Conservation (phyloP, 2,329 filamentous ascomycete species). For the Colletotrichum horii region DNA sequence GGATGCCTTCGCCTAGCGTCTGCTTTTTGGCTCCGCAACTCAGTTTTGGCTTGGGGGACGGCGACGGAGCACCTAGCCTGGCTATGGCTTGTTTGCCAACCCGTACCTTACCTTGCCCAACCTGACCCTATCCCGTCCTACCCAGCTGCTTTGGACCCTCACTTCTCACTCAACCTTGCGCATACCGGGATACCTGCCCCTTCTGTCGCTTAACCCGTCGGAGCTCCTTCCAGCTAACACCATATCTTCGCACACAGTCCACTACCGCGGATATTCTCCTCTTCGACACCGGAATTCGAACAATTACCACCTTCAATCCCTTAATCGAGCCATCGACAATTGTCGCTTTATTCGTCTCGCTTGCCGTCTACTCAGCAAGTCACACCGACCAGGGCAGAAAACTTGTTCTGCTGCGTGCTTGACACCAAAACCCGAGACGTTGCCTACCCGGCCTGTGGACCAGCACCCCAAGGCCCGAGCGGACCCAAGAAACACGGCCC, state of each 20-base stretch:
- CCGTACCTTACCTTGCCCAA: neutral
- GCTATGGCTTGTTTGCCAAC: neutral
- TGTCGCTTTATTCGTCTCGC: neutral
- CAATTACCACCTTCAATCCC: neutral
- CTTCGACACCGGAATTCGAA: neutral
- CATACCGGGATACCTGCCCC: conserved; percentile 12
- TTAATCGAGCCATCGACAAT: neutral
- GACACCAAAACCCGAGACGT: conserved; percentile 4
- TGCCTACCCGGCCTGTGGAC: conserved; percentile 20
- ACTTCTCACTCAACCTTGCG: conserved; percentile 9
- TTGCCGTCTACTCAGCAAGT: neutral
- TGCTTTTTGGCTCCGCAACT: neutral
- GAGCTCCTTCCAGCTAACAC: conserved; percentile 17
- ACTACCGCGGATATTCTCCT: neutral
- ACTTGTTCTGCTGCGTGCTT: neutral
- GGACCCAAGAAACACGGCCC: conserved; percentile 21
- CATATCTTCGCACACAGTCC: neutral
- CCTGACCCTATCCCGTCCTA: neutral
- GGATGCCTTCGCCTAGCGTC: neutral
- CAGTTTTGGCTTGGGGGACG: neutral
- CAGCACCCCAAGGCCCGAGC: conserved; percentile 23
- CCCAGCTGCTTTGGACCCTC: conserved; percentile 9
- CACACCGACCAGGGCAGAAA: neutral
- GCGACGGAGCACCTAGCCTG: neutral
- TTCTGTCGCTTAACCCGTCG: conserved; percentile 19